These are phyloP conservation scores for Zychaea mexicana DNA, from an alignment of 371 early-diverging fungal genomes.

Conservation along the genomic window DNA sequence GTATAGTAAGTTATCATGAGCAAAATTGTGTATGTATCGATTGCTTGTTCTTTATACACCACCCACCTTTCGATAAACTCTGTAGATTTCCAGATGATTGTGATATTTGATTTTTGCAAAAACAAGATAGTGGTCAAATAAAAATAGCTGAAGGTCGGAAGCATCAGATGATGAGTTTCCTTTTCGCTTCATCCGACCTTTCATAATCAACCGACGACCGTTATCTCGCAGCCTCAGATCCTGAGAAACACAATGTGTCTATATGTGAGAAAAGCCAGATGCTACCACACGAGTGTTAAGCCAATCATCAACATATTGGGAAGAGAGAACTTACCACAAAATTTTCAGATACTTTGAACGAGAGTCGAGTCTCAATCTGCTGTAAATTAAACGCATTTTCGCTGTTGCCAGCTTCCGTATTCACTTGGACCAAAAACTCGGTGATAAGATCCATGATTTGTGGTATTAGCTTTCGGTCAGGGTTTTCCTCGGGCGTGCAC, in stretches of 20 bases:
- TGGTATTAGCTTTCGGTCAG: conserved; percentile 68
- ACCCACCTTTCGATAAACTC: conserved; percentile 33
- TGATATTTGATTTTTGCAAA: conserved; percentile 67
- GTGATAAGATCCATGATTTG: conserved; percentile 71
- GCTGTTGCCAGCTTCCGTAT: conserved; percentile 84
- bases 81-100: conserved; percentile 38
- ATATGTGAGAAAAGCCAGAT: background rate
- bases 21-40: too few species aligned
- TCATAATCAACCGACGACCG: conserved; percentile 76
- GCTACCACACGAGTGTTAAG: background rate
- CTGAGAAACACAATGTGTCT: conserved; percentile 46
- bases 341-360: conserved; percentile 29
- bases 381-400: conserved; percentile 78
- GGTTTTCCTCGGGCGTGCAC: conserved; percentile 75
- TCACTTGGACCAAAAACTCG: conserved; percentile 74
- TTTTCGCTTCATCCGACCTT: conserved; percentile 78
- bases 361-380: conserved; percentile 31
- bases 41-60: too few species aligned
- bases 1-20: too few species aligned
- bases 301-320: background rate
- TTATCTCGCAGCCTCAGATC: conserved; percentile 73
- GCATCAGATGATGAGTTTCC: conserved; percentile 62
- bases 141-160: conserved; percentile 72
- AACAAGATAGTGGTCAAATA: conserved; percentile 89
- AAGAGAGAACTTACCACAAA: conserved; percentile 28